Base-by-base conservation (phyloP, 1,139 yeast species). In the Yamadazyma siamensis region DNA sequence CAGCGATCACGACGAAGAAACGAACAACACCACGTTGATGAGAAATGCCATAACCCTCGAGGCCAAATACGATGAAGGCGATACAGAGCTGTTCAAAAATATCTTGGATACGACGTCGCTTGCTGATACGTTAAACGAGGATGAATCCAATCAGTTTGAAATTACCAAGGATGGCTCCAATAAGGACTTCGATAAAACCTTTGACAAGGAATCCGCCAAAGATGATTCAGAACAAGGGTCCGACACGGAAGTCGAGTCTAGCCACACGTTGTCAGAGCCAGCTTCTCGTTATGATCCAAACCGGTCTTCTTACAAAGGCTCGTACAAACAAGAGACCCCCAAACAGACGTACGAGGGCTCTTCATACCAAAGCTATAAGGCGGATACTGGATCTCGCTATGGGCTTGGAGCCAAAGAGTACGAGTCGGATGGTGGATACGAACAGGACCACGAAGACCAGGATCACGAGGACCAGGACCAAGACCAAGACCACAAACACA, bases 1-100 rank as follows among this genome's bases (percentile, higher is more conserved):
- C 5, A 39, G 52, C 13, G 56, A 47, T 20, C 43, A 44, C 9
- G 52, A 46, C 6, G 49, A 41, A n/a, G 48, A 50, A 13, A 40
- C 34, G 12, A 40, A 48, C 23, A 41, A 43, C 22, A 35, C 43
- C 11, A 39, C 34, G 26, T 41, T 28, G 16, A 25, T 35, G 16
- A 39, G 26, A 26, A 41, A 41, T 34, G 44, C 45, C 14, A 38
- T 44, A 6, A 40, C 38, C 23, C 9, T 8, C 10, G 9, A 18
- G 10, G 20, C 9, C 10, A 18, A 18, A 18, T 7, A 18, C 10
- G 45, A 39, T 21, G 18, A 23, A 28, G 27, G 25, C 8, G 24
- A 22, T 19, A 15, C 17, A 5, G 15, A 26, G 21, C 13, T 14
- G 19, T 16, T 25, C 4, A 28, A 31, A 13, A 31, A 29, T 27